A percentile compares a stretch with the other conserved stretches of the same genome.
Evolutionary conservation across 2,329 filamentous ascomycete species (phyloP).

Genomic region (Calonectria pteridis): DNA sequence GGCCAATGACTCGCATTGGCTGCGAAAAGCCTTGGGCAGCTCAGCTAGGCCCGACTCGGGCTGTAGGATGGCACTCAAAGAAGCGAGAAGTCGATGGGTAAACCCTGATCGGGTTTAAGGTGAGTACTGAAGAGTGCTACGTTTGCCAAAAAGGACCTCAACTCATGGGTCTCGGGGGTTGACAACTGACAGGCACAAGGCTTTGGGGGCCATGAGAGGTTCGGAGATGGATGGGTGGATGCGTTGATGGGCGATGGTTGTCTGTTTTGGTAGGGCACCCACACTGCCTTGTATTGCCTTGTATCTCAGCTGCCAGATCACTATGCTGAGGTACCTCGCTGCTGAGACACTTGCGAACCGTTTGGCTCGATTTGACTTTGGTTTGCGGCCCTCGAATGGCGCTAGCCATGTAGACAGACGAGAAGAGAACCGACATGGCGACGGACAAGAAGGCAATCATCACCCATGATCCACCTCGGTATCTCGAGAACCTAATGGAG

Average conservation of each 20-base stretch:
- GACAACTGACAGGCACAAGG: slow-evolving; percentile 22
- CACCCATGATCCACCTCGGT: slow-evolving; percentile 9
- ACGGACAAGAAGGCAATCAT: slow-evolving; percentile 4
- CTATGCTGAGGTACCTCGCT: neutral
- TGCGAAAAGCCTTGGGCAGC: slow-evolving; percentile 33
- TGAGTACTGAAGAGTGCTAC: slow-evolving; percentile 9
- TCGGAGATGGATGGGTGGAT: slow-evolving; percentile 5
- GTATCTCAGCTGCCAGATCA: neutral
- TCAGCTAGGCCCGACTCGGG: slow-evolving; percentile 31
- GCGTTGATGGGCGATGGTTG: neutral
- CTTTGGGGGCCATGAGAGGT: neutral
- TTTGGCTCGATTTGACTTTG: slow-evolving; percentile 7
- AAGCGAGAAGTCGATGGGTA: slow-evolving; percentile 1
- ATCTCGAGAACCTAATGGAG: neutral
- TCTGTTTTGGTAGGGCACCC: neutral
- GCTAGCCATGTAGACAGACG: slow-evolving; percentile 15
- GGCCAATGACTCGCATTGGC: slow-evolving; percentile 46
- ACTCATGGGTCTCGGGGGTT: slow-evolving; percentile 12
- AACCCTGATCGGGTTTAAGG: slow-evolving; percentile 10
- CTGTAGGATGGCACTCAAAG: slow-evolving; percentile 5
- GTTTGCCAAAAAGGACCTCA: neutral
- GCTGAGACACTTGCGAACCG: neutral
- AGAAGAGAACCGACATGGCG: slow-evolving; percentile 4
- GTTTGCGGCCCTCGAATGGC: neutral
- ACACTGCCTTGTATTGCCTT: slow-evolving; percentile 1